Base-by-base conservation (phyloP, 2,329 filamentous ascomycete species). In the Boeremia exigua region DNA sequence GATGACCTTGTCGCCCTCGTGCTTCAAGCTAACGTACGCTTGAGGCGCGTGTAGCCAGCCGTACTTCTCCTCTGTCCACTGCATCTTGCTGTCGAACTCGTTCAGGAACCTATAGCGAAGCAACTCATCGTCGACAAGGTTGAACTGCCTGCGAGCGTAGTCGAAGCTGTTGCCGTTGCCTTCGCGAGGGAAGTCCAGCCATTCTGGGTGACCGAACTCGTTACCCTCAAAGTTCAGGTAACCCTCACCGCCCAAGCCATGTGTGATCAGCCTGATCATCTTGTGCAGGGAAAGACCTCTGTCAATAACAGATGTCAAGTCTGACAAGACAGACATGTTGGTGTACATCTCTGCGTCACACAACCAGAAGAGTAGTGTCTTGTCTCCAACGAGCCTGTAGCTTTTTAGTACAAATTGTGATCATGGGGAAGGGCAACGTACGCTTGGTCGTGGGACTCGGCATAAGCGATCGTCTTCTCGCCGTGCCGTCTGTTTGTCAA, bases 221-320 rank as follows among this genome's bases (percentile, higher is more conserved):
- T 99, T 99, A 58, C 95, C 95, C 79, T 97, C 93, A 68, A 99
- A 99, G 80, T 98, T 99, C 48, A 99, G 89, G 72, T 96, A 99
- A 34, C 94, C 95, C 77, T 99, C 95, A 51, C 95, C 95, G 56
- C 95, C 95, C 14, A 99, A 85, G 37, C 84, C 86, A 73, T 99
- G 94, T 1, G 95, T 98, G 61, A 99, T 81, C 14, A 99, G 86
- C 12, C 95, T 90, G 69, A 99, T 97, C 89, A 99, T 89, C 81
- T 99, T 99, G 84, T 99, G 95, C 33, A 99, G 81, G 4, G 91
- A 86, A 81, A 99, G 89, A 50, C 95, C 95, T 45, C 95, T 88
- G 68, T 96, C 89, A 73, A 99, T 96, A 60, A 91, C 83, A 0
- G 92, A 86, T 0, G 95, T 99, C 63, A 96, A 80, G n/a, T 90